Evolutionary conservation across 306 rosid species (phyloP).

Genomic region (Quercus berberidifolia): DNA sequence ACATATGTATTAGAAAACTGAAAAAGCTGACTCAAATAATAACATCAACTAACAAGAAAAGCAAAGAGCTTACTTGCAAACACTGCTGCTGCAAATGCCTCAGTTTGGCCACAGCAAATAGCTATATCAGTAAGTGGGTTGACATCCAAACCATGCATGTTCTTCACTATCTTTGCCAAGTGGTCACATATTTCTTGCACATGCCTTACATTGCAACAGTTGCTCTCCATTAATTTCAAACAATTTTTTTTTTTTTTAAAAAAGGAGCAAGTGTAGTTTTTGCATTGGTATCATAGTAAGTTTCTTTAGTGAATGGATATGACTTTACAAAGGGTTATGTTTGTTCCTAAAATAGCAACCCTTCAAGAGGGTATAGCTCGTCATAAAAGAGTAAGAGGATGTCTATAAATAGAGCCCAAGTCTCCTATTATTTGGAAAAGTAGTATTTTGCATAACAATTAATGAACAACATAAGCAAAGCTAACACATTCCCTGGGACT

Average conservation of each 20-base stretch:
- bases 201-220: slow-evolving; percentile 42
- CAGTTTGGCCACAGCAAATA: slow-evolving; percentile 84
- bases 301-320: too few relatives aligned
- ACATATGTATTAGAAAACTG: neutral
- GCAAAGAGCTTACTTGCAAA: slow-evolving; percentile 47
- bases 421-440: too few relatives aligned
- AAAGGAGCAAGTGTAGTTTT: neutral
- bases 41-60: neutral
- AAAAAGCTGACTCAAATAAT: neutral
- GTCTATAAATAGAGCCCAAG: too few relatives aligned
- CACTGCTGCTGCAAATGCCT: slow-evolving; percentile 74
- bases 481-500: too few relatives aligned
- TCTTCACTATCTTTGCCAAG: slow-evolving; percentile 45
- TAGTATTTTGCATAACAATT: too few relatives aligned
- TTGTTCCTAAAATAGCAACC: too few relatives aligned
- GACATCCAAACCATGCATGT: slow-evolving; percentile 66
- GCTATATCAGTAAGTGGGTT: slow-evolving; percentile 72
- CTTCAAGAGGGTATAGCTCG: too few relatives aligned
- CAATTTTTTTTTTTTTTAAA: too few relatives aligned
- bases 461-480: too few relatives aligned
- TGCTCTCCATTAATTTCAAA: neutral
- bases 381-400: too few relatives aligned
- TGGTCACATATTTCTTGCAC: slow-evolving; percentile 73
- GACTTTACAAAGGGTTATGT: too few relatives aligned
- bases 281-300: neutral